A percentile compares a stretch with the other conserved stretches of the same genome.
phyloP scores from a whole-genome alignment of 2,329 filamentous ascomycete species.

The Fonsecaea erecta region DNA sequence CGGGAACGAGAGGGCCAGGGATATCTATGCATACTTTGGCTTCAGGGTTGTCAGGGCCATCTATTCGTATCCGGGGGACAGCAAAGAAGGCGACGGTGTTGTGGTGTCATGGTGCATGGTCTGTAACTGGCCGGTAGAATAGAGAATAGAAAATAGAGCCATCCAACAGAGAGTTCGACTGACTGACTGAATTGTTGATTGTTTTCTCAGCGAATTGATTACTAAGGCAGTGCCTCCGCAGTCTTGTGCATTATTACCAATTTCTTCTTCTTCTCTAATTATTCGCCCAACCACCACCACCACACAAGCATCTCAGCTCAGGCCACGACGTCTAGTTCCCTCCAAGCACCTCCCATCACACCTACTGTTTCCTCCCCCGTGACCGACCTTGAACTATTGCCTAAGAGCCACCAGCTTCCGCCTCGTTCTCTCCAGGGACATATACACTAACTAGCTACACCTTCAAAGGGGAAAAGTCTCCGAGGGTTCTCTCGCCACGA shows the following conservation, averaged over 20 bases:
- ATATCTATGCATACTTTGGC: conserved; percentile 36
- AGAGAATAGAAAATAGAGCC: too few relatives aligned
- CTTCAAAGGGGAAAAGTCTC: background rate
- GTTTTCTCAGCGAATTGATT: background rate
- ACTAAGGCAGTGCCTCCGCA: background rate
- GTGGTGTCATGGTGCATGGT: conserved; percentile 30
- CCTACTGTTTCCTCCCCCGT: too few relatives aligned
- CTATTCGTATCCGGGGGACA: conserved; percentile 12
- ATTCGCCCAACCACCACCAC: background rate
- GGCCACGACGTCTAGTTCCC: background rate
- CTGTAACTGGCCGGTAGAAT: conserved; percentile 30
- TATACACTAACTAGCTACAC: background rate
- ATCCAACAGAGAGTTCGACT: background rate
- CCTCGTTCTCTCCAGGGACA: background rate
- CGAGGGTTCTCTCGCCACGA: background rate
- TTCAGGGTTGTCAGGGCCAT: conserved; percentile 29
- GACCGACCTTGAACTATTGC: background rate
- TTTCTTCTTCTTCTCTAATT: background rate
- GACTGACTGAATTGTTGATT: background rate
- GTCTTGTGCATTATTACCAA: background rate
- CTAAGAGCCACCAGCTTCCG: too few relatives aligned
- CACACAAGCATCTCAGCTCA: background rate
- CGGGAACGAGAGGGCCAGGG: conserved; percentile 29
- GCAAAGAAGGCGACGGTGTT: background rate
- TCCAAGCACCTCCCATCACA: too few relatives aligned